These are phyloP conservation scores for Lepiota brunneoincarnata DNA, from an alignment of 768 basidiomycete genomes.

Conservation along the genomic window DNA sequence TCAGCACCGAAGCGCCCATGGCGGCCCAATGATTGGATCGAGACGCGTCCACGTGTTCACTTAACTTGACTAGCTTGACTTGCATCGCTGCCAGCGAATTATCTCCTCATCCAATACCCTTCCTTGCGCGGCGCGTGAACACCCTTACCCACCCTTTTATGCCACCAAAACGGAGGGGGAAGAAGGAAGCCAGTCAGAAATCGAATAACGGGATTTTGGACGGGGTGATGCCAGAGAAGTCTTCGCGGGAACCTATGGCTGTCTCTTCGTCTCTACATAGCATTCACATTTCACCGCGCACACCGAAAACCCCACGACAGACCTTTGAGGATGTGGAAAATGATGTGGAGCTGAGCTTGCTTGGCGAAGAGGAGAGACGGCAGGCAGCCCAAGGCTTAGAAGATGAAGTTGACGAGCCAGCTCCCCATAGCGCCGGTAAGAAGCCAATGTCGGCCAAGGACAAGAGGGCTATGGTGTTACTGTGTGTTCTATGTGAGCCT, in stretches of 20 bases:
- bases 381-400: slow-evolving; percentile 43
- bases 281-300: slow-evolving; percentile 58
- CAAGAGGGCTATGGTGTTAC: slow-evolving; percentile 77
- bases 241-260: slow-evolving; percentile 43
- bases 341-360: slow-evolving; percentile 61
- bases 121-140: neutral
- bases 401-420: slow-evolving; percentile 32
- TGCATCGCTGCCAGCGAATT: neutral
- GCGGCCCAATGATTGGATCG: neutral
- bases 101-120: neutral
- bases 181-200: slow-evolving; percentile 2
- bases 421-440: slow-evolving; percentile 25
- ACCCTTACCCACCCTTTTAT: neutral
- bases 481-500: slow-evolving; percentile 82
- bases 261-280: slow-evolving; percentile 57
- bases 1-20: neutral
- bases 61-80: slow-evolving; percentile 4
- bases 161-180: slow-evolving; percentile 6
- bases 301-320: slow-evolving; percentile 36
- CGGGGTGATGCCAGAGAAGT: slow-evolving; percentile 39
- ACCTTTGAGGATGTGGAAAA: slow-evolving; percentile 34
- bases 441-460: slow-evolving; percentile 66
- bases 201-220: slow-evolving; percentile 8
- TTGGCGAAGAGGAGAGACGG: slow-evolving; percentile 54
- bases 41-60: slow-evolving; percentile 9